Evolutionary conservation across 495 filamentous ascomycete genomes (phyloP).

Genomic region (Penicillium arizonense): DNA sequence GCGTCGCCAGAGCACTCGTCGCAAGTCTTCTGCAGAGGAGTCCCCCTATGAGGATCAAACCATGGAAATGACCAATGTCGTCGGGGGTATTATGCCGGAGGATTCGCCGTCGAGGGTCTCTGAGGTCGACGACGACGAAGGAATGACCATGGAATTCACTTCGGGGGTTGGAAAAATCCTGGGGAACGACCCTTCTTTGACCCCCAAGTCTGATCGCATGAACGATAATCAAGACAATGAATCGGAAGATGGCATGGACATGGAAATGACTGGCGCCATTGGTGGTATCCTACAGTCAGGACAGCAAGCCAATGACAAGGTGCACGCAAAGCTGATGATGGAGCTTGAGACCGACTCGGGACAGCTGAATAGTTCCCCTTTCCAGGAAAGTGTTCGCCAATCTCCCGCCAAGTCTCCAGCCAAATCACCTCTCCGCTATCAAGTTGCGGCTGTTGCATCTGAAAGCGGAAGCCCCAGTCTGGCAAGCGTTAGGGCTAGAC

Average conservation of each 20-base stretch:
- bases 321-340: slow-evolving; percentile 56
- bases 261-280: slow-evolving; percentile 74
- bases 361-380: slow-evolving; percentile 53
- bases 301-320: slow-evolving; percentile 35
- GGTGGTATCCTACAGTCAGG: slow-evolving; percentile 61
- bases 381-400: slow-evolving; percentile 38
- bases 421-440: slow-evolving; percentile 28
- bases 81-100: slow-evolving; percentile 59
- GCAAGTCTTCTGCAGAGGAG: slow-evolving; percentile 39
- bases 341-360: slow-evolving; percentile 57
- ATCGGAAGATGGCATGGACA: slow-evolving; percentile 48
- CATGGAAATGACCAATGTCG: slow-evolving; percentile 75
- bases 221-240: slow-evolving; percentile 37
- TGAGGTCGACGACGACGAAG: slow-evolving; percentile 59
- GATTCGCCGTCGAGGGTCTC: slow-evolving; percentile 33
- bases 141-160: slow-evolving; percentile 83
- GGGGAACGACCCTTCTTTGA: slow-evolving; percentile 28
- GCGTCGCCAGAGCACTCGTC: slow-evolving; percentile 34
- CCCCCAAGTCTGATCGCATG: slow-evolving; percentile 26
- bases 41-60: slow-evolving; percentile 58
- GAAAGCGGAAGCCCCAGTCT: slow-evolving; percentile 61
- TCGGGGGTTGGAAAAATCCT: slow-evolving; percentile 67
- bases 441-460: slow-evolving; percentile 47
- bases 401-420: slow-evolving; percentile 28
- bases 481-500: slow-evolving; percentile 52